phyloP scores from a whole-genome alignment of 106 monocot genomes.

The Apostasia shenzhenica region DNA sequence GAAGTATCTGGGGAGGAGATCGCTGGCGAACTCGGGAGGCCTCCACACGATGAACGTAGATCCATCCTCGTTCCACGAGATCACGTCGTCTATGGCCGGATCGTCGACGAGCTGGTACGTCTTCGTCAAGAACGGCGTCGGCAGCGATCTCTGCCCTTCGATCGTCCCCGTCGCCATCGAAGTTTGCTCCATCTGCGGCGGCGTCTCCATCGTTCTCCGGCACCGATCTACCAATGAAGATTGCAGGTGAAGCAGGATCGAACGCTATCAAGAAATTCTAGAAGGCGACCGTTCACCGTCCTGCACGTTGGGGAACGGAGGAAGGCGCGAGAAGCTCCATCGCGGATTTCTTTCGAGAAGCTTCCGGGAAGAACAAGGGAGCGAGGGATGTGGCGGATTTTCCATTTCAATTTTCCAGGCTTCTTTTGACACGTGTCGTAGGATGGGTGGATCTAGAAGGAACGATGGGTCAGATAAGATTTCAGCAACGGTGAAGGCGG shows the following conservation, averaged over 20 bases:
- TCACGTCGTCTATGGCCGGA: slow-evolving; percentile 13
- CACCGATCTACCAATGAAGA: too few species aligned
- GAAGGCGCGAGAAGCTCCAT: slow-evolving; percentile 9
- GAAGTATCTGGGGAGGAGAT: slow-evolving; percentile 46
- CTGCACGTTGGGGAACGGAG: background rate
- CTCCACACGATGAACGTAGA: slow-evolving; percentile 15
- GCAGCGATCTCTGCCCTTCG: slow-evolving; percentile 1
- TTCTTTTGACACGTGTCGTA: too few species aligned
- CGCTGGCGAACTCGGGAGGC: slow-evolving; percentile 33
- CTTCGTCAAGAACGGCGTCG: slow-evolving; percentile 24
- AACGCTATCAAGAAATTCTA: background rate
- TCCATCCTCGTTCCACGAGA: slow-evolving; percentile 18
- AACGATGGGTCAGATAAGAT: too few species aligned
- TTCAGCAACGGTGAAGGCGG: too few species aligned
- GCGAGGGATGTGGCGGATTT: background rate
- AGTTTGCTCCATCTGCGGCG: background rate
- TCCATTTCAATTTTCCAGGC: too few species aligned
- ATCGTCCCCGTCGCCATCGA: background rate
- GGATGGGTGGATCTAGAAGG: too few species aligned
- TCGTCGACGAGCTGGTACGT: slow-evolving; percentile 23
- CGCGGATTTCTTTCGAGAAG: background rate
- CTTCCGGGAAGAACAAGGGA: background rate
- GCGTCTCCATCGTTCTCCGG: slow-evolving; percentile 10
- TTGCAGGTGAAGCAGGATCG: too few species aligned
- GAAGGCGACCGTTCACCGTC: too few species aligned